Percentiles rank a stretch among this genome's conserved stretches.
These are phyloP conservation scores for Synchytrium microbalum DNA, from an alignment of 371 early-diverging fungal genomes.

Conservation along the genomic window DNA sequence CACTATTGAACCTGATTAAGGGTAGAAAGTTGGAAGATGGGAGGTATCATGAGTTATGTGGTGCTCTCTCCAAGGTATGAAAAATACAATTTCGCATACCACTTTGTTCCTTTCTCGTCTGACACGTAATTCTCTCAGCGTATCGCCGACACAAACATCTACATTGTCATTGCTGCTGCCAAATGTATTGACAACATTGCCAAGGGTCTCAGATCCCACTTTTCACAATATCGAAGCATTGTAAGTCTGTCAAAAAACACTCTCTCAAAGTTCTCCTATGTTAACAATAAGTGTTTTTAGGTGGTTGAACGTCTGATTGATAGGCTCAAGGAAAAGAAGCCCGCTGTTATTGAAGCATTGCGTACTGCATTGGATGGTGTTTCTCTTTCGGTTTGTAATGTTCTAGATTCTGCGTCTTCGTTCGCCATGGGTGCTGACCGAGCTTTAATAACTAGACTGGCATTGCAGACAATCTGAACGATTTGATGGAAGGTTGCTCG, in stretches of 20 bases:
- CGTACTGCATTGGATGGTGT: conserved; percentile 75
- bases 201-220: conserved; percentile 63
- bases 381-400: conserved; percentile 50
- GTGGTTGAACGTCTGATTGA: conserved; percentile 66
- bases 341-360: conserved; percentile 74
- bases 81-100: not conserved
- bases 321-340: conserved; percentile 89
- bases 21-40: conserved; percentile 70
- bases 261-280: not conserved
- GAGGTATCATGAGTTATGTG: conserved; percentile 68
- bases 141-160: conserved; percentile 77
- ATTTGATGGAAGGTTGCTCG: conserved; percentile 50
- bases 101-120: not conserved
- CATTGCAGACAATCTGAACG: conserved; percentile 65
- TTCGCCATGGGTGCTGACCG: conserved; percentile 30
- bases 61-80: conserved; percentile 69
- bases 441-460: too few relatives aligned
- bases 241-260: conserved; percentile 26
- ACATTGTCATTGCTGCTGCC: conserved; percentile 68
- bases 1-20: conserved; percentile 57
- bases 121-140: conserved; percentile 49
- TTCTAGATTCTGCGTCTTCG: conserved; percentile 5
- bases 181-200: conserved; percentile 85
- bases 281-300: not conserved
- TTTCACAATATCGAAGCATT: conserved; percentile 67